These are phyloP conservation scores for Alternaria brassicae DNA, from an alignment of 2,329 filamentous ascomycete genomes.

Conservation along the genomic window DNA sequence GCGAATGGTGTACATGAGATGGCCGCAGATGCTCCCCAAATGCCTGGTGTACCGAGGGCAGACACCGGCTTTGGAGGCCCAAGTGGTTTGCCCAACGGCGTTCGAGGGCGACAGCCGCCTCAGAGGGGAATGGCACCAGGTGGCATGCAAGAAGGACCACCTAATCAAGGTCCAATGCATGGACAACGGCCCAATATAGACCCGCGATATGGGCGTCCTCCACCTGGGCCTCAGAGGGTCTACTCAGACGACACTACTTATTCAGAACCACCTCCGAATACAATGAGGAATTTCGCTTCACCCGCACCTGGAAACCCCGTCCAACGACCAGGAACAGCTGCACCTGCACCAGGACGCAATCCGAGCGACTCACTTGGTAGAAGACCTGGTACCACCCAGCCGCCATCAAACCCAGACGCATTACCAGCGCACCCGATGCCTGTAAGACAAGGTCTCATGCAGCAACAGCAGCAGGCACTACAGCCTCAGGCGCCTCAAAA, in stretches of 20 bases:
- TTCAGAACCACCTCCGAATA: conserved; percentile 47
- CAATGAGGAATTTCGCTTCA: conserved; percentile 38
- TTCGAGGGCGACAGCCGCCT: conserved; percentile 40
- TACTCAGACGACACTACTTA: conserved; percentile 46
- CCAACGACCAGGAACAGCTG: conserved; percentile 42
- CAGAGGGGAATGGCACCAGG: conserved; percentile 24
- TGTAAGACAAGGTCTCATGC: conserved; percentile 60
- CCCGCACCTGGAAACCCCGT: conserved; percentile 36
- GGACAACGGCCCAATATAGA: conserved; percentile 36
- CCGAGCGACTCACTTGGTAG: conserved; percentile 40
- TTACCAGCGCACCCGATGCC: conserved; percentile 64
- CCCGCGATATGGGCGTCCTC: conserved; percentile 37
- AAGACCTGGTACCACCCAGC: conserved; percentile 51
- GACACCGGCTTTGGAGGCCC: conserved; percentile 47
- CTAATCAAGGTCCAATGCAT: conserved; percentile 26
- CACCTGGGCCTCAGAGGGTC: conserved; percentile 41
- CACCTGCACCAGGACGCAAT: conserved; percentile 36
- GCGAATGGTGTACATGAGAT: conserved; percentile 69
- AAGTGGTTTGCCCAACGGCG: conserved; percentile 36
- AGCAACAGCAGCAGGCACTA: conserved; percentile 31
- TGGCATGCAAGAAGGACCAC: conserved; percentile 21
- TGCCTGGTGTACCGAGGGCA: conserved; percentile 58
- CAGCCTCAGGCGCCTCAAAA: conserved; percentile 36
- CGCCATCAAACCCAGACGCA: conserved; percentile 60
- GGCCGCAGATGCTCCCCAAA: conserved; percentile 64